These are phyloP conservation scores for Cicer yamashitae DNA, from an alignment of 306 rosid species.

Conservation along the genomic window DNA sequence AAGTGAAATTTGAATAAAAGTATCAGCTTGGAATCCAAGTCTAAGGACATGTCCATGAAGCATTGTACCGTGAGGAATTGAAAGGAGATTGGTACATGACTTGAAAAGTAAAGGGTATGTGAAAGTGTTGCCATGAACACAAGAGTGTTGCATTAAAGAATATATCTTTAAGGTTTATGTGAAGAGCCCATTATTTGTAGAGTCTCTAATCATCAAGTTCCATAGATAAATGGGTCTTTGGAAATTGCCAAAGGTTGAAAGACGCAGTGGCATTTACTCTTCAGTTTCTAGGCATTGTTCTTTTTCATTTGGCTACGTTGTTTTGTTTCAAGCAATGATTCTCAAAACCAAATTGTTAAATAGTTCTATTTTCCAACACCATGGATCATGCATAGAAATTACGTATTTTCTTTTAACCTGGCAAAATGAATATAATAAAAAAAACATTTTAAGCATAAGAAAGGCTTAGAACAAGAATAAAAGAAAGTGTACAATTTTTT, in stretches of 20 bases:
- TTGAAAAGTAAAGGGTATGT: conserved; percentile 59
- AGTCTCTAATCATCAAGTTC: conserved; percentile 61
- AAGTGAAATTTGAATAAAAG: conserved; percentile 58
- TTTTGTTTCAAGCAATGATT: too few species aligned
- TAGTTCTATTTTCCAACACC: too few species aligned
- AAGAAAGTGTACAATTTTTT: too few species aligned
- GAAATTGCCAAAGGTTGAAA: conserved; percentile 42
- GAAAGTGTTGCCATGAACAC: conserved; percentile 57
- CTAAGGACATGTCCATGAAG: conserved; percentile 53
- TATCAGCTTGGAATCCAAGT: conserved; percentile 54
- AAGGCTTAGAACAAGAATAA: too few species aligned
- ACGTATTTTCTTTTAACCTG: too few species aligned
- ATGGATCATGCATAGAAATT: too few species aligned
- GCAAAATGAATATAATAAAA: too few species aligned
- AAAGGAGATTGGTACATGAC: conserved; percentile 60
- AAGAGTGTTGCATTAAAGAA: conserved; percentile 52
- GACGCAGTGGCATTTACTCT: conserved; percentile 43
- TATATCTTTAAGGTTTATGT: conserved; percentile 48
- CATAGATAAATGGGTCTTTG: conserved; percentile 55
- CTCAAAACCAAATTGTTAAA: too few species aligned
- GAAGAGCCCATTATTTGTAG: conserved; percentile 54
- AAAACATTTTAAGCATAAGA: too few species aligned
- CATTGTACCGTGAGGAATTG: conserved; percentile 49
- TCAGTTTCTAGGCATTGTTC: background rate
- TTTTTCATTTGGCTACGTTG: background rate